Conservation (phyloP, 371 early-diverging fungal genomes). For the Choanephora cucurbitarum region DNA sequence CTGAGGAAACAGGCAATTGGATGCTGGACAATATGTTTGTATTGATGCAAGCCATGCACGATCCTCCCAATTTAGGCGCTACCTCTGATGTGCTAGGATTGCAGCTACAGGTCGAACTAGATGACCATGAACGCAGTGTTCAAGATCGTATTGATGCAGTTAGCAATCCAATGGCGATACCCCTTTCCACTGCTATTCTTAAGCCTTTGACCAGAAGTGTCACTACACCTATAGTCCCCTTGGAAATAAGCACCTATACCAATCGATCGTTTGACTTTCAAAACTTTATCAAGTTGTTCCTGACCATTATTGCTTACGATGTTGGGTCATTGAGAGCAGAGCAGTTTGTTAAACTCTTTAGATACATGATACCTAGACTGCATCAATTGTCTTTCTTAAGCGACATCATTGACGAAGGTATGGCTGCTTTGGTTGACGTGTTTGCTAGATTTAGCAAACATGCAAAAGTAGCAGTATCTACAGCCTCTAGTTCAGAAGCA, state of each 20-base stretch:
- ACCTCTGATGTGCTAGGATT: slow-evolving; percentile 49
- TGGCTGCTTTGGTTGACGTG: slow-evolving; percentile 57
- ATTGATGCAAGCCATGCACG: slow-evolving; percentile 49
- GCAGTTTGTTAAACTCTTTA: slow-evolving; percentile 62
- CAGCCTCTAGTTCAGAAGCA: not conserved
- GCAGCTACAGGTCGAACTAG: slow-evolving; percentile 51
- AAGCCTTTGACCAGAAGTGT: slow-evolving; percentile 43
- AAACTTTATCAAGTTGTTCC: slow-evolving; percentile 61
- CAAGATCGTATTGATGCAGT: slow-evolving; percentile 49
- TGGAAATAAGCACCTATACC: slow-evolving; percentile 31
- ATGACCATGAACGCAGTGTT: slow-evolving; percentile 47
- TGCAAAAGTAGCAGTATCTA: slow-evolving; percentile 37
- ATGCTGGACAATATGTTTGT: slow-evolving; percentile 48
- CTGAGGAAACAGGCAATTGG: slow-evolving; percentile 39
- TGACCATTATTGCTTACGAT: slow-evolving; percentile 70
- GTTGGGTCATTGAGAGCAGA: slow-evolving; percentile 66
- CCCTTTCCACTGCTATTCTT: slow-evolving; percentile 39
- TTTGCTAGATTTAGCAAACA: slow-evolving; percentile 58
- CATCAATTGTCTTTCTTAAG: slow-evolving; percentile 30
- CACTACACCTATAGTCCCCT: slow-evolving; percentile 39
- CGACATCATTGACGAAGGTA: slow-evolving; percentile 52
- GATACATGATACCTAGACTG: slow-evolving; percentile 48
- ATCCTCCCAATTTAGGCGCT: slow-evolving; percentile 44
- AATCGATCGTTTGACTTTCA: slow-evolving; percentile 52
- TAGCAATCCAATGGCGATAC: slow-evolving; percentile 44